phyloP scores from a whole-genome alignment of 495 filamentous ascomycete genomes.

The Aspergillus sclerotioniger region DNA sequence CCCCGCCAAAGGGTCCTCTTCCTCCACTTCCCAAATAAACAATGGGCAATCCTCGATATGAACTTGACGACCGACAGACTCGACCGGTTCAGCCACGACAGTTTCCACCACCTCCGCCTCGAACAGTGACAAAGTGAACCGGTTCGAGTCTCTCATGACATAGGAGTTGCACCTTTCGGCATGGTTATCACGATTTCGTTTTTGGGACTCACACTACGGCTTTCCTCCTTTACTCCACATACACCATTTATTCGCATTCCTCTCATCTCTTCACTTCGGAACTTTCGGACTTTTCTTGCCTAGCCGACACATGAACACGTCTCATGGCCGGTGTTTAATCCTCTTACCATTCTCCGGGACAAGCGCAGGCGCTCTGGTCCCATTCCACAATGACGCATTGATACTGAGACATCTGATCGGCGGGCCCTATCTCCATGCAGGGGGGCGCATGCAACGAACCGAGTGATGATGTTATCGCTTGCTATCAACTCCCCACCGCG shows the following conservation, averaged over 20 bases:
- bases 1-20: conserved; percentile 78
- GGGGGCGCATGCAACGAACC: conserved; percentile 6
- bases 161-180: conserved; percentile 24
- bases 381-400: conserved; percentile 18
- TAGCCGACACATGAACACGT: neutral
- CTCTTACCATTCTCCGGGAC: conserved; percentile 8
- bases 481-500: conserved; percentile 11
- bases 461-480: conserved; percentile 11
- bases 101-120: neutral
- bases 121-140: conserved; percentile 10
- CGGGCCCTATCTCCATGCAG: conserved; percentile 11
- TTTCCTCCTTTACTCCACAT: conserved; percentile 12
- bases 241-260: conserved; percentile 19
- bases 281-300: conserved; percentile 1
- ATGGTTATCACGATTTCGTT: conserved; percentile 37
- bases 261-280: conserved; percentile 9
- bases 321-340: conserved; percentile 5
- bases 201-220: conserved; percentile 21
- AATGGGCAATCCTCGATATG: conserved; percentile 29
- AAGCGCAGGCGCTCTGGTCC: conserved; percentile 24
- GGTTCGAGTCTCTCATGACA: conserved; percentile 24
- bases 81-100: conserved; percentile 17
- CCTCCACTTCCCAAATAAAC: conserved; percentile 76
- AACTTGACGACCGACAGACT: conserved; percentile 39
- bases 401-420: conserved; percentile 17